Conservation (phyloP, 1,284 basidiomycete genomes). For the Peniophora sp. region DNA sequence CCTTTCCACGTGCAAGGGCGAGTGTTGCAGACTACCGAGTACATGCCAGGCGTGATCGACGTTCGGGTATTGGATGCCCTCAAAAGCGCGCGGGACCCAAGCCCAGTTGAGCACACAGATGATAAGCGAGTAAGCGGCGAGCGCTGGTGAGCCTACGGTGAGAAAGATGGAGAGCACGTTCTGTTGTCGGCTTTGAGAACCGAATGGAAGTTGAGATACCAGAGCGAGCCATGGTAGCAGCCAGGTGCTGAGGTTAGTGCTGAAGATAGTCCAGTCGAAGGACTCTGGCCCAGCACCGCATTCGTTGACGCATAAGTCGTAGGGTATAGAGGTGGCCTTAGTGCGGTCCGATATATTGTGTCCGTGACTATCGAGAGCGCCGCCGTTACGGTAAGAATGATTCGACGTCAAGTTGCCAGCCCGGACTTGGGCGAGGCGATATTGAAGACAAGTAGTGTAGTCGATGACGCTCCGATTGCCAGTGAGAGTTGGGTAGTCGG, state of each 20-base stretch:
- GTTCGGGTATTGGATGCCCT: slow-evolving; percentile 22
- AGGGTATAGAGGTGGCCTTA: not conserved
- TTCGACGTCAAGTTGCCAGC: too few species aligned
- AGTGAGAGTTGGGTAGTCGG: too few species aligned
- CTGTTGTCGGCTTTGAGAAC: slow-evolving; percentile 19
- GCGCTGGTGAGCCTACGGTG: slow-evolving; percentile 26
- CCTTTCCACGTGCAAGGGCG: slow-evolving; percentile 21
- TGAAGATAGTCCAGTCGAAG: slow-evolving; percentile 17
- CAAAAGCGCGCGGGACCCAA: slow-evolving; percentile 25
- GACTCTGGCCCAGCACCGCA: slow-evolving; percentile 14
- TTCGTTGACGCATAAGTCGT: not conserved
- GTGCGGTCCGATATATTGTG: not conserved
- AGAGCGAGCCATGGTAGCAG: slow-evolving; percentile 22
- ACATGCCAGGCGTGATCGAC: slow-evolving; percentile 18
- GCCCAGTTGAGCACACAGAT: slow-evolving; percentile 28
- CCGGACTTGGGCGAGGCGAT: too few species aligned
- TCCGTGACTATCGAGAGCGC: not conserved
- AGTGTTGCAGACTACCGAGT: slow-evolving; percentile 29
- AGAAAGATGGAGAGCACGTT: slow-evolving; percentile 23
- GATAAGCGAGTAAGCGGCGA: slow-evolving; percentile 29
- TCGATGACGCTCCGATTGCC: too few species aligned
- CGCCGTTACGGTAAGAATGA: too few species aligned
- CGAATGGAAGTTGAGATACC: slow-evolving; percentile 21
- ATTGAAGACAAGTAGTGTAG: too few species aligned
- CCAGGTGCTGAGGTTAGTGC: slow-evolving; percentile 20